phyloP scores from a whole-genome alignment of 345 rosid genomes.

The Draba incana region DNA sequence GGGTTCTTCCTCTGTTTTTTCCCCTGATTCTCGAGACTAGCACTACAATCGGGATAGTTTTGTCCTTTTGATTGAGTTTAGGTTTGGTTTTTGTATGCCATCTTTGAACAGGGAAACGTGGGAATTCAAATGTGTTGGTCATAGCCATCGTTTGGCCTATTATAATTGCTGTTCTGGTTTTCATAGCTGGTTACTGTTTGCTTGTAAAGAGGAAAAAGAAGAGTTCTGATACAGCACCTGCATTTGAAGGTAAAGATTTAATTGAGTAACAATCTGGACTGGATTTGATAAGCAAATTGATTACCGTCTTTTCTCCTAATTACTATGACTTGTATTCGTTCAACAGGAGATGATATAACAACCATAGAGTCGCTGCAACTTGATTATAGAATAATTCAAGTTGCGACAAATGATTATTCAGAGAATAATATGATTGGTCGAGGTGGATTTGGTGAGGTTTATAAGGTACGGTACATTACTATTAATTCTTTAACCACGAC shows the following conservation, averaged over 20 bases:
- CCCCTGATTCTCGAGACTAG: not conserved
- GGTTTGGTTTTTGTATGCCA: not conserved
- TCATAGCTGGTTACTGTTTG: conserved; percentile 38
- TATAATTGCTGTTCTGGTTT: conserved; percentile 28
- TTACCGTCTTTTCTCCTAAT: not conserved
- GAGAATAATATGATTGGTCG: too few relatives aligned
- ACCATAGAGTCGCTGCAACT: conserved; percentile 10
- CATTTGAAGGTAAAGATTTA: conserved; percentile 39
- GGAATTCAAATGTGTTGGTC: conserved; percentile 20
- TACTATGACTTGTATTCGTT: not conserved
- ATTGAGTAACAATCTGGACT: not conserved
- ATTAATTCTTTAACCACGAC: not conserved
- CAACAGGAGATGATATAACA: conserved; percentile 40
- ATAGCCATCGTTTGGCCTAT: conserved; percentile 45
- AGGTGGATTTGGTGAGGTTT: too few relatives aligned
- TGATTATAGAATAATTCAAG: too few relatives aligned
- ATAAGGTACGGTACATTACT: conserved; percentile 37
- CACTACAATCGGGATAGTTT: too few relatives aligned
- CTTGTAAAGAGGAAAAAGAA: conserved; percentile 40
- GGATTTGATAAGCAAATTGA: not conserved
- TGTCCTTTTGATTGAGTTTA: too few relatives aligned
- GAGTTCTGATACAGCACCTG: conserved; percentile 9
- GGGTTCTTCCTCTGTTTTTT: too few relatives aligned
- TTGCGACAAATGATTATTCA: too few relatives aligned
- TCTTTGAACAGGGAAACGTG: conserved; percentile 37